Evolutionary conservation across 179 eudicot species (phyloP).

Genomic region (Spergularia azorica): DNA sequence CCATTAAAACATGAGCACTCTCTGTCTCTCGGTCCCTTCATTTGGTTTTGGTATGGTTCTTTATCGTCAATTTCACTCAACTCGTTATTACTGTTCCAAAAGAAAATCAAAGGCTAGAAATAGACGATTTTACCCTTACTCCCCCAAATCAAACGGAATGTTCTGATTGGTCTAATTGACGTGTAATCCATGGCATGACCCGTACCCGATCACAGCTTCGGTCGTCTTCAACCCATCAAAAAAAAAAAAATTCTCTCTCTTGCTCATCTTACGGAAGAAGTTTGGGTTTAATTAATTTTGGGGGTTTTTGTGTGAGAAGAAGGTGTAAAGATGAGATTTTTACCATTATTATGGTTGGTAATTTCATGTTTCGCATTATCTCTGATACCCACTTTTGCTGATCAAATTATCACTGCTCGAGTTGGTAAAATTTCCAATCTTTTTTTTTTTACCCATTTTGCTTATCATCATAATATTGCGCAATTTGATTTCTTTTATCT

Average conservation of each 20-base stretch:
- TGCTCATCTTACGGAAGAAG: background rate
- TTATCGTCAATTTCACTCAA: too few relatives aligned
- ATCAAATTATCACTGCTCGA: conserved; percentile 59
- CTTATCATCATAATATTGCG: background rate
- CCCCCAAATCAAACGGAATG: too few relatives aligned
- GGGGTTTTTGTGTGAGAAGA: background rate
- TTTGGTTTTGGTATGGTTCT: too few relatives aligned
- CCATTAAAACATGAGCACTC: too few relatives aligned
- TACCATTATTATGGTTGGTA: conserved; percentile 14
- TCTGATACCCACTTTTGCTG: conserved; percentile 32
- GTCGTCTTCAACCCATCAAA: background rate
- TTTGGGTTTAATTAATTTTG: background rate
- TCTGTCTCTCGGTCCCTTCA: too few relatives aligned
- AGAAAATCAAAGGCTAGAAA: too few relatives aligned
- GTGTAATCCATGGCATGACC: conserved; percentile 9
- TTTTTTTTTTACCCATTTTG: background rate
- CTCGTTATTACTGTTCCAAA: too few relatives aligned
- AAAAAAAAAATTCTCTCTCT: too few relatives aligned
- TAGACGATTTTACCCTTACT: too few relatives aligned
- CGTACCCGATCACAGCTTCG: background rate
- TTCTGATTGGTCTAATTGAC: conserved; percentile 5
- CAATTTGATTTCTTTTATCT: background rate
- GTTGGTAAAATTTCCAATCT: conserved; percentile 38
- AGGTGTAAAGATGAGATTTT: conserved; percentile 1
- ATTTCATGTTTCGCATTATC: too few relatives aligned